Percentiles rank a stretch among this genome's conserved stretches.
These are phyloP conservation scores for Zalaria obscura DNA, from an alignment of 2,329 filamentous ascomycete genomes.

Conservation along the genomic window DNA sequence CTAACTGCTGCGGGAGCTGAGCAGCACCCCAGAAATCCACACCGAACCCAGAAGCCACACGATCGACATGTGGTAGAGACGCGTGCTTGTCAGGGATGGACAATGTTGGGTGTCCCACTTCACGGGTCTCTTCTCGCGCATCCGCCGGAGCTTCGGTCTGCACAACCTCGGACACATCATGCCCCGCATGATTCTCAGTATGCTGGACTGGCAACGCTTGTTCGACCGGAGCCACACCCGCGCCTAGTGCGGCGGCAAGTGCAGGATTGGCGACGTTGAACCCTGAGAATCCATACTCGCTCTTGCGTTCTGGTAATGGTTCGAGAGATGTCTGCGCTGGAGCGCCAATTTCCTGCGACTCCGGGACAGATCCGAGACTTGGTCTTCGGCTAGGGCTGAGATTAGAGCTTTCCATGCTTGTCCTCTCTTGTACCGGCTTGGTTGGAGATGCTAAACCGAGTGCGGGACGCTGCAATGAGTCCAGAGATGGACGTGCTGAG, in stretches of 20 bases:
- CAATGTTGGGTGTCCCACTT: no score
- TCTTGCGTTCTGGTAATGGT: not conserved
- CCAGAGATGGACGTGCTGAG: constrained; percentile 41
- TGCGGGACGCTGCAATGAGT: constrained; percentile 21
- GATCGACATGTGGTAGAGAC: constrained; percentile 26
- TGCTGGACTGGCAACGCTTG: constrained; percentile 8
- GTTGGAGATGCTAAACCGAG: not conserved
- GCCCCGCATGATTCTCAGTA: not conserved
- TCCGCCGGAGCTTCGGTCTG: not conserved
- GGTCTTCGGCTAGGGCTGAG: constrained; percentile 1
- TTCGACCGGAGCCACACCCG: not conserved
- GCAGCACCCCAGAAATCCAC: constrained; percentile 15
- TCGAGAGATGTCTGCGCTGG: constrained; percentile 26
- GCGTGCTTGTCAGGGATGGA: no score
- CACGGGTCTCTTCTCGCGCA: not conserved
- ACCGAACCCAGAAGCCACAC: constrained; percentile 26
- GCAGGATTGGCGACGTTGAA: constrained; percentile 8
- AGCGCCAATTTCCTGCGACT: constrained; percentile 23
- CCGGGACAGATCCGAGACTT: constrained; percentile 7
- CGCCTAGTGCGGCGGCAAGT: constrained; percentile 12
- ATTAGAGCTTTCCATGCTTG: constrained; percentile 1
- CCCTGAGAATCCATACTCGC: constrained; percentile 42
- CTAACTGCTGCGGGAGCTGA: constrained; percentile 1
- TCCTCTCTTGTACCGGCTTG: constrained; percentile 5
- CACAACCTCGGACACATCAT: not conserved